Base-by-base conservation (phyloP, 225 moss, liverwort and hornwort genomes). In the Asterella californica region DNA sequence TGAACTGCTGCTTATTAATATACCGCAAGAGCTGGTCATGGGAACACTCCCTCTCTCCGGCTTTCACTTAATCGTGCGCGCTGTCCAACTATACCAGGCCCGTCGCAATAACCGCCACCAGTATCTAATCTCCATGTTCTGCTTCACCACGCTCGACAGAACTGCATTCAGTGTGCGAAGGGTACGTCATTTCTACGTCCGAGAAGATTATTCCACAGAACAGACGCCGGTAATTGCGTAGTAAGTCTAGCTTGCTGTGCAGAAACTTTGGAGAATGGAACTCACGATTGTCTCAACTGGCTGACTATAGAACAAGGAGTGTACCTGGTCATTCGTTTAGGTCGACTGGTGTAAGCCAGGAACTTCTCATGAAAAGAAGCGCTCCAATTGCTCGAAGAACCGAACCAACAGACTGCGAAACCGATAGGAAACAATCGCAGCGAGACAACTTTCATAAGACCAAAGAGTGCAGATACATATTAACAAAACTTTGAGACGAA, bases 321-420 rank as follows among this genome's bases (percentile, higher is more conserved):
- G 17, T 32, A 73, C 73, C 73, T 52, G 49, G 49, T 52, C 29
- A 46, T 73, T 73, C 49, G 46, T 30, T 49, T 50, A 70, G 42
- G 50, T 30, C n/a, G 73, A 27, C 73, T 50, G 25, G 27, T n/a
- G n/a, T n/a, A n/a, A n/a, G 9, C 6, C 1, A 48, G 6, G 50
- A 21, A 2, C 30, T 34, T 59, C 50, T 76, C 57, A 76, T 30
- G 75, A 75, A 17, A 75, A 76, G 75, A 76, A 37, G 15, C 75
- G 75, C 0, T 76, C 75, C 36, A 76, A 5, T 22, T 76, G 34
- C 36, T 59, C 75, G 57, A 76, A 60, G 75, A 76, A 76, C 57
- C 75, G 75, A 76, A 76, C 36, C 75, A 76, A 38, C 11, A 57
- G 36, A 24, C 75, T 76, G 75, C 75, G 25, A 21, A 21, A 38